Percentiles rank a stretch among this genome's conserved stretches.
These are phyloP conservation scores for Nemania diffusa DNA, from an alignment of 2,329 filamentous ascomycete species.

Conservation along the genomic window DNA sequence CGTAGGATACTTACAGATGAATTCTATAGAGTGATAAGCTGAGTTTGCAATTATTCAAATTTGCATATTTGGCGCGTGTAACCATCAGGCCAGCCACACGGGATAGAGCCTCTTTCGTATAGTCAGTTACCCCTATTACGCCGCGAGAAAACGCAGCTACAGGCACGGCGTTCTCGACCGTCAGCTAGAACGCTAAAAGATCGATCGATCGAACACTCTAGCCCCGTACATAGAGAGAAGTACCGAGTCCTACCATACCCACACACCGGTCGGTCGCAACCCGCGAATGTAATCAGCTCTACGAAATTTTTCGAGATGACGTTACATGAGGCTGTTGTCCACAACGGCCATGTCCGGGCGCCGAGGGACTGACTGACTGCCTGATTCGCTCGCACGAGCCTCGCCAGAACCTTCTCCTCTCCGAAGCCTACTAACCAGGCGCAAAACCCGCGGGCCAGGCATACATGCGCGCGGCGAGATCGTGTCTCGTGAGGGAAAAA, in stretches of 20 bases:
- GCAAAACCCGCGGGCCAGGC: neutral
- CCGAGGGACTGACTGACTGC: conserved; percentile 9
- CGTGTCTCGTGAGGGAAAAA: neutral
- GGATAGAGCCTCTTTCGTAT: no score
- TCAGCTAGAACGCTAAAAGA: neutral
- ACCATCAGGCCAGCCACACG: neutral
- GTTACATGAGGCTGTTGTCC: conserved; percentile 35
- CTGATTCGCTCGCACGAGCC: conserved; percentile 7
- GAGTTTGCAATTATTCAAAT: no score
- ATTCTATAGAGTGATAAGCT: no score
- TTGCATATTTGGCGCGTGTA: no score
- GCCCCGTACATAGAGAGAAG: neutral
- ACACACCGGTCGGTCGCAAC: conserved; percentile 2
- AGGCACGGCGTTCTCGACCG: neutral
- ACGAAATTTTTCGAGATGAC: conserved; percentile 11
- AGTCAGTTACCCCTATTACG: neutral
- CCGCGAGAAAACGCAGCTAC: neutral
- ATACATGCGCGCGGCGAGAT: neutral
- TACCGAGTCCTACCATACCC: conserved; percentile 6
- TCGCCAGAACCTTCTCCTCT: neutral
- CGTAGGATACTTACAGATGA: no score
- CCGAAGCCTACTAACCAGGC: conserved; percentile 17
- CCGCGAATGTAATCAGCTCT: neutral
- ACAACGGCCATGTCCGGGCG: conserved; percentile 26
- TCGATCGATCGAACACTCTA: neutral